Evolutionary conservation across 1,284 basidiomycete genomes (phyloP).

Genomic region (Cryptococcus deneoformans): DNA sequence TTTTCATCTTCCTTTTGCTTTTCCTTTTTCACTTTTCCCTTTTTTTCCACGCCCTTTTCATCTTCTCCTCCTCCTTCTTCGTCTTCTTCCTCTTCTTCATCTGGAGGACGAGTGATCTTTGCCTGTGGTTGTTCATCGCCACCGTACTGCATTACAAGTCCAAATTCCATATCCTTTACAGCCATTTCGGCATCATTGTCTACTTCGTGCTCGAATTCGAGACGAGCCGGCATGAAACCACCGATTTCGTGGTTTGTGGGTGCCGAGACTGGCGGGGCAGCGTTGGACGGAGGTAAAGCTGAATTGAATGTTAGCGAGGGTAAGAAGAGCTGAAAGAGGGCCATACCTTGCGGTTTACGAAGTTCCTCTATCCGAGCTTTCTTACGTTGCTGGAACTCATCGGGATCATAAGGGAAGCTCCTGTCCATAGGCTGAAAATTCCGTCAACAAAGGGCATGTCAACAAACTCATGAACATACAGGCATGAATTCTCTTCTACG

Average conservation of each 20-base stretch:
- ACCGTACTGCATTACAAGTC: constrained; percentile 76
- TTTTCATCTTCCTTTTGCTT: constrained; percentile 39
- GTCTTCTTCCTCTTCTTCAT: constrained; percentile 34
- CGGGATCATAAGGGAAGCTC: constrained; percentile 68
- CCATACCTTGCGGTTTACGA: constrained; percentile 51
- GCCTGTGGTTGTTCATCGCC: constrained; percentile 72
- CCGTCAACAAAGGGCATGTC: not conserved
- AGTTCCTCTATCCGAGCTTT: constrained; percentile 72
- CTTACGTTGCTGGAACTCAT: constrained; percentile 82
- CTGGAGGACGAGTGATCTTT: constrained; percentile 29
- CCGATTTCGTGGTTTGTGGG: constrained; percentile 93
- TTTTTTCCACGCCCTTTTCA: constrained; percentile 22
- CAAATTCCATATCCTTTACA: constrained; percentile 96
- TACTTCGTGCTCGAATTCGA: constrained; percentile 96
- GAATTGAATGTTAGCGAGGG: not conserved
- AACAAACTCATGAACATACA: constrained; percentile 57
- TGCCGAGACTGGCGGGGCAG: constrained; percentile 80
- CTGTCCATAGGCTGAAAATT: constrained; percentile 60
- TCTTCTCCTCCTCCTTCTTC: constrained; percentile 34
- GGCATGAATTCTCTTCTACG: constrained; percentile 52
- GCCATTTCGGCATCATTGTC: constrained; percentile 96
- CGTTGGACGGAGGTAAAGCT: constrained; percentile 47
- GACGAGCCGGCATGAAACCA: constrained; percentile 89
- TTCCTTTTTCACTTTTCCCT: constrained; percentile 32
- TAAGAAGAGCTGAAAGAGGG: constrained; percentile 3